These are phyloP conservation scores for Podospora bellae-mahoneyi DNA, from an alignment of 495 filamentous ascomycete species.

Conservation along the genomic window DNA sequence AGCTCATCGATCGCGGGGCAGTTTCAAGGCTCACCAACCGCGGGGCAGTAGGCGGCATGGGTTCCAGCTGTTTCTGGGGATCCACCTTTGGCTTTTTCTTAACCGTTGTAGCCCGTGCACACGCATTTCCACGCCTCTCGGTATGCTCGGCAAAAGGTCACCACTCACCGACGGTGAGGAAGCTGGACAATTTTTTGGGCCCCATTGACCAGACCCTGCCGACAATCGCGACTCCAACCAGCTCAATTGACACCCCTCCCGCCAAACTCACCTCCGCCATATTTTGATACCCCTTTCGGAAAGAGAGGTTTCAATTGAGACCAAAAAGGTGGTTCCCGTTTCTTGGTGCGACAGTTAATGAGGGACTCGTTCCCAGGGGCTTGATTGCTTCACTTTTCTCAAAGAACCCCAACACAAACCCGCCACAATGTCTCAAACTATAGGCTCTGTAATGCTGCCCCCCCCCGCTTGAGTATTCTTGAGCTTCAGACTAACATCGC, in stretches of 20 bases:
- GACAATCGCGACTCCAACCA: neutral
- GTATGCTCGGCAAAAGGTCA: neutral
- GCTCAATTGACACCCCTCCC: neutral
- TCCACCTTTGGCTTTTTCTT: neutral
- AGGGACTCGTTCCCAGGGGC: constrained; percentile 30
- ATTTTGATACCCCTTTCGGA: constrained; percentile 1
- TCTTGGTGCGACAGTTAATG: constrained; percentile 19
- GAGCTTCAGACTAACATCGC: neutral
- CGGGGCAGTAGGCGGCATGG: constrained; percentile 1
- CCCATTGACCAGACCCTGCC: neutral
- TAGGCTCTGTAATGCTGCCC: constrained; percentile 20
- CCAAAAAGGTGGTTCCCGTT: neutral
- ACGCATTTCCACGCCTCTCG: neutral
- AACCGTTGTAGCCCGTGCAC: constrained; percentile 4
- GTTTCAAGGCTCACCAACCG: constrained; percentile 2
- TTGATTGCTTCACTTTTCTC: constrained; percentile 3
- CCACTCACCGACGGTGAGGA: neutral
- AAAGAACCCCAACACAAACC: constrained; percentile 1
- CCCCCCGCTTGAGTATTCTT: neutral
- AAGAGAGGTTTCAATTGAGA: constrained; percentile 1
- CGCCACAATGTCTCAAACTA: constrained; percentile 27
- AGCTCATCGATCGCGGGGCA: constrained; percentile 3
- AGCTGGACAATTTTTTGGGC: constrained; percentile 8
- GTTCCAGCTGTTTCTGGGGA: neutral
- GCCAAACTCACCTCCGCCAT: neutral